Conservation (phyloP, 345 rosid genomes). For the Orychophragmus violaceus region DNA sequence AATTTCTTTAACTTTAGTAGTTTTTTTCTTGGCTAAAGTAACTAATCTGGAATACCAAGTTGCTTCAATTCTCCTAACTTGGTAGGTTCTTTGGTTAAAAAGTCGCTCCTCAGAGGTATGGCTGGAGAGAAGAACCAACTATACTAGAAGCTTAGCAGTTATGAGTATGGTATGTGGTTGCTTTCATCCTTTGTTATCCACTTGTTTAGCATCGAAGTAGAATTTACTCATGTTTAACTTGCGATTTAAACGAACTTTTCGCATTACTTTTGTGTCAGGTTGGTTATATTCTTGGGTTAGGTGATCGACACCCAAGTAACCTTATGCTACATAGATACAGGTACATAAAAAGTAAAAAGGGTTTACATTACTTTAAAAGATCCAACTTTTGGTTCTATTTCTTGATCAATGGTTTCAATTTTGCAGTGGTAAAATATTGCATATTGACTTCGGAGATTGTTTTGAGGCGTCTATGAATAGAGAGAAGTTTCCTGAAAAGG, state of each 20-base stretch:
- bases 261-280: constrained; percentile 49
- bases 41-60: constrained; percentile 11
- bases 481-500: constrained; percentile 99
- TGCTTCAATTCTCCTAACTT: constrained; percentile 1
- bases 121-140: constrained; percentile 98
- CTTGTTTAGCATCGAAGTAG: not conserved
- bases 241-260: not conserved
- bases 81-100: constrained; percentile 94
- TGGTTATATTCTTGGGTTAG: constrained; percentile 97
- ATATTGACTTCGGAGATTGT: constrained; percentile 98
- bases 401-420: constrained; percentile 17
- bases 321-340: constrained; percentile 91
- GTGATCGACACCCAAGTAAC: constrained; percentile 99
- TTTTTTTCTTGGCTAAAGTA: not conserved
- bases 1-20: not conserved
- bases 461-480: constrained; percentile 98
- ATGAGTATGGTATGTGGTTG: constrained; percentile 91
- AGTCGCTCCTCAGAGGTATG: constrained; percentile 96
- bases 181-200: constrained; percentile 3
- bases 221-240: no score
- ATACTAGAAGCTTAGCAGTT: constrained; percentile 95
- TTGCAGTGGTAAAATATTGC: constrained; percentile 90
- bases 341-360: constrained; percentile 41
- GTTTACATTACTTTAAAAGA: not conserved
- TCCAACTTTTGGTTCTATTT: constrained; percentile 12